Conservation (phyloP, 257 asterid genomes). For the Henckelia pumila region DNA sequence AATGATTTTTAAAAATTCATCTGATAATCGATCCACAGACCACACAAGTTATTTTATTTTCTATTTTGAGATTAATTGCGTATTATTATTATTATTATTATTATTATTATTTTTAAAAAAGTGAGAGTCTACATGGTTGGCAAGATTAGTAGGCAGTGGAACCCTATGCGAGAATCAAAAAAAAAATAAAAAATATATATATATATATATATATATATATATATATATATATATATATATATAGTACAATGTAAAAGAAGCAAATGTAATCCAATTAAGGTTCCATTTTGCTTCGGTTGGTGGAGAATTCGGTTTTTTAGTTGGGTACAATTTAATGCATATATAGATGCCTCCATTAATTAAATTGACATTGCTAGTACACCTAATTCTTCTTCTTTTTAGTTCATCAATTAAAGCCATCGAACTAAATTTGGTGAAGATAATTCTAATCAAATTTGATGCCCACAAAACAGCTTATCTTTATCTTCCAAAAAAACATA, state of each 20-base stretch:
- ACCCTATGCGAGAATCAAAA: background rate
- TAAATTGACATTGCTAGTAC: background rate
- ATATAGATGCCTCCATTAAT: background rate
- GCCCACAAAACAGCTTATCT: no score
- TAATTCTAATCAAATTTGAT: no score
- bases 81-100: no score
- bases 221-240: no score
- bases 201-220: no score
- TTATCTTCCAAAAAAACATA: no score
- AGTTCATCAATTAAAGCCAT: background rate
- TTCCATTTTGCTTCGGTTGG: slow-evolving; percentile 11
- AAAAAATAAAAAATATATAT: no score
- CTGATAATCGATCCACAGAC: no score
- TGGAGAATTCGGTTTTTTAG: background rate
- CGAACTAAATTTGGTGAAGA: background rate
- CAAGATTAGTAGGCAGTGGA: background rate
- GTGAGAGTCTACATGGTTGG: background rate
- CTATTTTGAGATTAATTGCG: no score
- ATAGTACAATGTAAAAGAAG: background rate
- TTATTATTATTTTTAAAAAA: no score
- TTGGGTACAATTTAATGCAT: background rate
- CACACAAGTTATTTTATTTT: no score
- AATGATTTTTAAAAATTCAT: no score
- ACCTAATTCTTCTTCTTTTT: background rate
- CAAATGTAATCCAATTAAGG: slow-evolving; percentile 7